phyloP scores from a whole-genome alignment of 73 alveolate genomes.

The Uronychia binucleata region DNA sequence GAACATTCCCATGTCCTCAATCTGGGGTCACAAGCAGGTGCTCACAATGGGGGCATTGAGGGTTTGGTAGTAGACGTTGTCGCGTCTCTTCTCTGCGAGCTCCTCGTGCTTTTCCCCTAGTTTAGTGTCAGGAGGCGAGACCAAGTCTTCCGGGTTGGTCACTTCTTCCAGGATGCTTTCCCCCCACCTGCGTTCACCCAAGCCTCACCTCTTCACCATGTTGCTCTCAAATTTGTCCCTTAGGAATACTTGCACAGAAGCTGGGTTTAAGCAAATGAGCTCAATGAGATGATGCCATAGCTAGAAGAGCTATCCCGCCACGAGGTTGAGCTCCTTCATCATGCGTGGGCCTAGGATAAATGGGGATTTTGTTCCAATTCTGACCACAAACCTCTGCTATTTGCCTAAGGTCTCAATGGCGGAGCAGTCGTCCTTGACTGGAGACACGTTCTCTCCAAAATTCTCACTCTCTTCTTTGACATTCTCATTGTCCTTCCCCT shows the following conservation, averaged over 20 bases:
- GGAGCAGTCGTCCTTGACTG: neutral
- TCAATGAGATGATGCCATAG: neutral
- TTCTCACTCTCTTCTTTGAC: neutral
- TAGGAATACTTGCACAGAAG: neutral
- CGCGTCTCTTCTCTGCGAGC: conserved; percentile 56
- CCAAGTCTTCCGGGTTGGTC: conserved; percentile 50
- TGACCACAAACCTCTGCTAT: neutral
- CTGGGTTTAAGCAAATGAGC: neutral
- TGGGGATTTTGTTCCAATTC: neutral
- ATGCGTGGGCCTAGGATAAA: neutral
- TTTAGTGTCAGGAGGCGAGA: conserved; percentile 38
- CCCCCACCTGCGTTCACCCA: too few relatives aligned
- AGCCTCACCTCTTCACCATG: conserved; percentile 62
- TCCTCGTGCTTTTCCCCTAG: conserved; percentile 53
- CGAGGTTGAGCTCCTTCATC: neutral
- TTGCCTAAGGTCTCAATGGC: neutral
- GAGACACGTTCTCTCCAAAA: neutral
- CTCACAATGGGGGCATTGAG: neutral
- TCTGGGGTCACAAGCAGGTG: conserved; percentile 23
- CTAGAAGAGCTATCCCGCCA: conserved; percentile 11
- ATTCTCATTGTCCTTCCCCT: neutral
- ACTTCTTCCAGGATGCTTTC: conserved; percentile 66
- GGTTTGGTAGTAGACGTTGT: conserved; percentile 9
- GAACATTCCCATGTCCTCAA: conserved; percentile 35
- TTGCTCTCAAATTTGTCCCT: conserved; percentile 34